phyloP scores from a whole-genome alignment of 2,329 filamentous ascomycete species.

The Fusarium sp. region DNA sequence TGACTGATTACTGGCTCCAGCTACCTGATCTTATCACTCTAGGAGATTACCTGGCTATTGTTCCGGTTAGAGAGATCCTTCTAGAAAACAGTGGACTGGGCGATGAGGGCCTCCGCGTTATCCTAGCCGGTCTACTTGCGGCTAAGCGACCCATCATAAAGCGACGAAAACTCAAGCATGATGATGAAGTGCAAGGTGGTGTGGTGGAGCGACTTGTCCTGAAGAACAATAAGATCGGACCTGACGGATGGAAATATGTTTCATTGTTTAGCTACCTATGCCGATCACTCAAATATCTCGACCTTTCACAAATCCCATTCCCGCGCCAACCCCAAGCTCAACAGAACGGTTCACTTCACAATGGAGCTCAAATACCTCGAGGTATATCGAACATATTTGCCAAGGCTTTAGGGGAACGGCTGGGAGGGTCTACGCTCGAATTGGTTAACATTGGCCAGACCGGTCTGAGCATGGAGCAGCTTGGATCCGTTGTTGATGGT shows the following conservation, averaged over 20 bases:
- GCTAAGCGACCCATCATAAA: constrained; percentile 75
- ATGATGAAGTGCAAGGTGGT: constrained; percentile 68
- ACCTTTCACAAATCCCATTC: constrained; percentile 87
- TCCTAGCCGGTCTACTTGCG: constrained; percentile 87
- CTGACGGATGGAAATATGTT: constrained; percentile 91
- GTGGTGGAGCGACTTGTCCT: constrained; percentile 88
- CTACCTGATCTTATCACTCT: constrained; percentile 87
- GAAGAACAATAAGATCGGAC: constrained; percentile 91
- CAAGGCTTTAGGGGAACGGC: constrained; percentile 80
- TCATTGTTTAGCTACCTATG: constrained; percentile 92
- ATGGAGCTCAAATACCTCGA: constrained; percentile 53
- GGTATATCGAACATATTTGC: constrained; percentile 73
- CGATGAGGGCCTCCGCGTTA: constrained; percentile 87
- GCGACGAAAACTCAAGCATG: constrained; percentile 62
- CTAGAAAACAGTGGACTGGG: constrained; percentile 89
- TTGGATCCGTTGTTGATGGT: constrained; percentile 84
- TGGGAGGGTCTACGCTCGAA: constrained; percentile 82
- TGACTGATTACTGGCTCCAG: constrained; percentile 87
- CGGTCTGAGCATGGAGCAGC: constrained; percentile 75
- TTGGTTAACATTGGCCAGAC: constrained; percentile 88
- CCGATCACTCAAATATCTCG: constrained; percentile 84
- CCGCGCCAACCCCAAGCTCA: constrained; percentile 61
- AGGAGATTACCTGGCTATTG: constrained; percentile 93
- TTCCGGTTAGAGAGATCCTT: constrained; percentile 87
- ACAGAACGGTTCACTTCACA: constrained; percentile 50